These are phyloP conservation scores for Hirsutella minnesotensis DNA, from an alignment of 2,329 filamentous ascomycete genomes.

Conservation along the genomic window DNA sequence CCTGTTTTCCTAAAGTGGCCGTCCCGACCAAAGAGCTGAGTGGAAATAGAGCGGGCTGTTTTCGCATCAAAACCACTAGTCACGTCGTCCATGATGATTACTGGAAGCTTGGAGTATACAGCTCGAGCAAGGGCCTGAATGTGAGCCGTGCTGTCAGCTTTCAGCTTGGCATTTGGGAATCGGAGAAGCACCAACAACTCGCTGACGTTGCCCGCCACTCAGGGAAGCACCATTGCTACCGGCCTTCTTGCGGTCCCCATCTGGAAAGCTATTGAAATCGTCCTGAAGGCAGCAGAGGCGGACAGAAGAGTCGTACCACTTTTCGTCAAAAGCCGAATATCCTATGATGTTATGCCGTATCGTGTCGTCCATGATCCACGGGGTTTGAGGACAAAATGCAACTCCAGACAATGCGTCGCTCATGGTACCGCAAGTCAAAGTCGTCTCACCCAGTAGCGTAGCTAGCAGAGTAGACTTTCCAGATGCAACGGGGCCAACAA, in stretches of 20 bases:
- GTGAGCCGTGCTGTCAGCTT: neutral
- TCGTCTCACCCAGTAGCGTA: neutral
- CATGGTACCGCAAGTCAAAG: neutral
- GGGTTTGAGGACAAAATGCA: neutral
- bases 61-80: neutral
- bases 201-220: slow-evolving; percentile 1
- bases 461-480: slow-evolving; percentile 1
- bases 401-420: neutral
- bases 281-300: neutral
- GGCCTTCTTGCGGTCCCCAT: neutral
- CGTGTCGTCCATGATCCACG: neutral
- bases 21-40: neutral
- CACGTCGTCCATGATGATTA: neutral
- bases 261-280: neutral
- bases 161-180: too few species aligned
- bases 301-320: neutral
- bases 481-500: neutral
- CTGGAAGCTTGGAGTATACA: neutral
- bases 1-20: neutral
- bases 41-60: neutral
- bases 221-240: neutral
- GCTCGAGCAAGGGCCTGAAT: neutral
- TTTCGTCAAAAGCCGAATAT: neutral
- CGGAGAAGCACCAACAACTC: neutral
- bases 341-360: neutral